A percentile compares a stretch with the other conserved stretches of the same genome.
phyloP scores from a whole-genome alignment of 495 filamentous ascomycete genomes.

The Rusavskia elegans region DNA sequence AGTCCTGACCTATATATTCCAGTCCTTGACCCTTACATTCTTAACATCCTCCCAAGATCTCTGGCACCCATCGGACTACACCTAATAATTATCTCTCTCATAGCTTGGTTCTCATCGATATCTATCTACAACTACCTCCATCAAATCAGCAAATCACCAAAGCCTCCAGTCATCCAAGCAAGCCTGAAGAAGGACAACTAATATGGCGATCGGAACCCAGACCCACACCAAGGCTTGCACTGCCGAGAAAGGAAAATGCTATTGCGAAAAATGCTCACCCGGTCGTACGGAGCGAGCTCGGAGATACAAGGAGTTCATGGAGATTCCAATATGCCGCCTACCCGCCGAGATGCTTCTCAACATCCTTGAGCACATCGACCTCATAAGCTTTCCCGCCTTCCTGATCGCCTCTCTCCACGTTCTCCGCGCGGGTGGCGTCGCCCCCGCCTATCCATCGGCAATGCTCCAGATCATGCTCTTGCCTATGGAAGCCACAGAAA shows the following conservation, averaged over 20 bases:
- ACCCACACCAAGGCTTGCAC: background rate
- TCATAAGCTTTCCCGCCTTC: slow-evolving; percentile 21
- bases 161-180: background rate
- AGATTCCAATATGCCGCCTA: slow-evolving; percentile 17
- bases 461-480: background rate
- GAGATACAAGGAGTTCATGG: slow-evolving; percentile 3
- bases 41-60: slow-evolving; percentile 55
- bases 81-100: slow-evolving; percentile 36
- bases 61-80: slow-evolving; percentile 49
- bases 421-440: slow-evolving; percentile 14
- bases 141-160: background rate
- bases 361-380: slow-evolving; percentile 20
- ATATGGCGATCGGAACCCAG: background rate
- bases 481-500: background rate
- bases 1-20: background rate
- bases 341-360: slow-evolving; percentile 25
- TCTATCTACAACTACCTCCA: slow-evolving; percentile 10
- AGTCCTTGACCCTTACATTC: slow-evolving; percentile 73
- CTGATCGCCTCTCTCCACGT: slow-evolving; percentile 23
- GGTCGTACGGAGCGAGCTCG: slow-evolving; percentile 3
- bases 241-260: background rate
- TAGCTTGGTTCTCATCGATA: slow-evolving; percentile 30
- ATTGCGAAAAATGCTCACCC: background rate
- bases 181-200: no score
- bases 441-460: slow-evolving; percentile 1